A percentile compares a stretch with the other conserved stretches of the same genome.
Conservation (phyloP, 148 eudicot genomes). For the Polygonum aviculare region DNA sequence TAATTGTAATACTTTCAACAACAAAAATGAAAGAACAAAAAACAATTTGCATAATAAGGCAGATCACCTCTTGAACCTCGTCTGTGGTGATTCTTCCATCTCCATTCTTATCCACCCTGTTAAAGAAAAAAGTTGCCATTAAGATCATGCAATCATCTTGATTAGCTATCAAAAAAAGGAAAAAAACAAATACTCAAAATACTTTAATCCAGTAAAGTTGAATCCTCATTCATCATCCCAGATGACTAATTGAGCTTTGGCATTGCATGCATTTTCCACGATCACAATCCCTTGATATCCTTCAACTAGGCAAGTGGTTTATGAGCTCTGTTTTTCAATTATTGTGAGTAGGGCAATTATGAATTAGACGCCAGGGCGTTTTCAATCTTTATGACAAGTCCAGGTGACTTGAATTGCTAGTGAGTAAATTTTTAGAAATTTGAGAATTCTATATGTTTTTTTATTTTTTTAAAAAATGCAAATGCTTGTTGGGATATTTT, state of each 20-base stretch:
- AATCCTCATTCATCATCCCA: not conserved
- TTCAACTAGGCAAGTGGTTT: not conserved
- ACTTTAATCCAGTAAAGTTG: not conserved
- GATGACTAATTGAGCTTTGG: not conserved
- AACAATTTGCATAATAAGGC: not conserved
- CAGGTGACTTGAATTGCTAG: not conserved
- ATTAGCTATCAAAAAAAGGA: not conserved
- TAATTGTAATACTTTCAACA: not conserved
- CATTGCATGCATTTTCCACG: not conserved
- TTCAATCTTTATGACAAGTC: not conserved
- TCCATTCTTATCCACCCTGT: slow-evolving; percentile 86
- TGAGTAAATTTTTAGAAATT: no score
- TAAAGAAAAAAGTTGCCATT: not conserved
- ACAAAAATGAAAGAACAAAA: no score
- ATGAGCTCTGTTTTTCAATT: not conserved
- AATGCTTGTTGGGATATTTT: not conserved
- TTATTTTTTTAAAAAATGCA: not conserved
- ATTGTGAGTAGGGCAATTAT: not conserved
- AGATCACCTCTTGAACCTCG: slow-evolving; percentile 82
- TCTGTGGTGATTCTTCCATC: slow-evolving; percentile 88
- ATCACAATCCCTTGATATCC: not conserved
- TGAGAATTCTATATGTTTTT: not conserved
- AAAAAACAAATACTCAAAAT: not conserved
- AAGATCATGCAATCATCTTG: not conserved
- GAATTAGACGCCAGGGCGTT: not conserved